Evolutionary conservation across 2,329 filamentous ascomycete species (phyloP).

Genomic region (Coniochaeta sp.): DNA sequence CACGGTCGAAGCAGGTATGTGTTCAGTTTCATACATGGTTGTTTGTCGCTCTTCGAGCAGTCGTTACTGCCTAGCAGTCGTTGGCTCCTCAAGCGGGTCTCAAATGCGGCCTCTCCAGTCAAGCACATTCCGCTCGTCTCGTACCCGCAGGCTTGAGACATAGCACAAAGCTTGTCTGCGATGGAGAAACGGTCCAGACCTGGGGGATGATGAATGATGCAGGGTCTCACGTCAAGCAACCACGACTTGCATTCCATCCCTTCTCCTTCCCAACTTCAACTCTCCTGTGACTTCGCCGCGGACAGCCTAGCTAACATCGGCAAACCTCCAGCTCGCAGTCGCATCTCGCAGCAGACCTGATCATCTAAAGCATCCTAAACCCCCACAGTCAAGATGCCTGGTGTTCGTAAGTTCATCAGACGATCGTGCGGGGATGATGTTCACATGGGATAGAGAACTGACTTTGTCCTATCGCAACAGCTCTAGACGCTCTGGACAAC

Average conservation of each 20-base stretch:
- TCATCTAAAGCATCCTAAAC: background rate
- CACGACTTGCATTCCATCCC: background rate
- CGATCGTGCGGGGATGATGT: slow-evolving; percentile 27
- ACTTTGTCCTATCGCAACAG: slow-evolving; percentile 21
- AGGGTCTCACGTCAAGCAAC: background rate
- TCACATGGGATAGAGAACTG: too few species aligned
- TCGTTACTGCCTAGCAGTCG: too few species aligned
- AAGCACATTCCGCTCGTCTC: background rate
- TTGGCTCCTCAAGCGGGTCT: background rate
- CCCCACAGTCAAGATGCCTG: slow-evolving; percentile 3
- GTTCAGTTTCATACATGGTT: background rate
- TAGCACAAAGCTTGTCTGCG: background rate
- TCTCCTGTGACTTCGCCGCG: too few species aligned
- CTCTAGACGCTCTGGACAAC: slow-evolving; percentile 44
- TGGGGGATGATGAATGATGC: background rate
- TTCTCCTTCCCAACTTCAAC: background rate
- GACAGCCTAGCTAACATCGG: background rate
- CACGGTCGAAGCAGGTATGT: background rate
- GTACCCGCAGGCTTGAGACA: background rate
- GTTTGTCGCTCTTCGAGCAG: background rate
- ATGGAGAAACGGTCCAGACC: background rate
- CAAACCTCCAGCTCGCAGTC: background rate
- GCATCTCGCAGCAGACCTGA: background rate
- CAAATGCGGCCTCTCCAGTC: background rate
- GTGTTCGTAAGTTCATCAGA: slow-evolving; percentile 18